Evolutionary conservation across 805 yeast species (phyloP), one percentile per base, ranked within the genome.

Genomic region (Suhomyces prunicola): DNA sequence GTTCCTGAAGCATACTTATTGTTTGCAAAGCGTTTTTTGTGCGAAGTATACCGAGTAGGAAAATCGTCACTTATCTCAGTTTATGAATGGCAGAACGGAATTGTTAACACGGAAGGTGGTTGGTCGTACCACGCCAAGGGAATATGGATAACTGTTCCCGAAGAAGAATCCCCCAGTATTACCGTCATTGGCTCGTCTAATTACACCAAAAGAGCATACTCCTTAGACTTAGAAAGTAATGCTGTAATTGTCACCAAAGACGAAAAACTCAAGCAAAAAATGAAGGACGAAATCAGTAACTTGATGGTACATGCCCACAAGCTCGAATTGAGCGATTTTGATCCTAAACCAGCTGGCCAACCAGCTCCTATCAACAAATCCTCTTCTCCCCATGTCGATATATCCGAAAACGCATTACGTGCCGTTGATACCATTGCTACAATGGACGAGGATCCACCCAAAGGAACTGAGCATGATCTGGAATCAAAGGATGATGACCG

Each of bases 91-190:
- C 80, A 82, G 62, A 83, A 81, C 47, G 99, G 99, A 1, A 74
- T 84, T 2, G 96, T 90, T 3, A 90, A 90, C 64, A 81, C 87
- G 6, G 80, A 85, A 0, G 80, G 76, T 27, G 99, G 99, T 1
- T 93, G 99, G 98, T 89, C 97, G 0, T 94, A 94, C 68, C 99
- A 94, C 65, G 98, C 99, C 12, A 94, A 94, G 66, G 99, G 99
- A 1, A 72, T 93, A 4, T 94, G 98, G 98, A 71, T 89, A 0
- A 76, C 82, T 7, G 73, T 76, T 10, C 87, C 90, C 0, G 76
- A 71, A 2, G 87, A 83, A 46, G 56, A 60, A 0, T 63, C 65
- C 10, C 97, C 97, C 1, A 78, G 86, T 17, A 71, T 90, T 10
- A 89, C 97, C 0, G 83, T 92, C 6, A 79, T 94, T 48, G 99